Evolutionary conservation across 2,329 filamentous ascomycete species (phyloP).

Genomic region (Trichophyton simii): DNA sequence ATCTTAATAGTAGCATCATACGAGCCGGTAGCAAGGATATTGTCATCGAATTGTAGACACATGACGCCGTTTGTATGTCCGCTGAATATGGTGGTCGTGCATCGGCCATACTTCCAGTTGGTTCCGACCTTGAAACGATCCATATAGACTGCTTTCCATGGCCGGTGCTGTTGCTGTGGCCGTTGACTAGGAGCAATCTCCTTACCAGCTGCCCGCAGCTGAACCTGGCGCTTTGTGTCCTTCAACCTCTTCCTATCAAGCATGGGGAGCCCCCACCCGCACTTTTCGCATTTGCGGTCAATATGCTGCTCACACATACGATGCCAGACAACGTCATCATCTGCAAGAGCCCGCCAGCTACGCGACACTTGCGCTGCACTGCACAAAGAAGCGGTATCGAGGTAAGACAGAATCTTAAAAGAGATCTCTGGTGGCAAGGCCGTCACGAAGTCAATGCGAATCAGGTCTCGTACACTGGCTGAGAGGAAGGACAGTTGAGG

Average conservation of each 20-base stretch:
- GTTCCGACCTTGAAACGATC: conserved; percentile 90
- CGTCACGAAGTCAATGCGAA: conserved; percentile 92
- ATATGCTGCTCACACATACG: conserved; percentile 98
- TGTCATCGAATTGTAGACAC: conserved; percentile 70
- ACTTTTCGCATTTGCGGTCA: conserved; percentile 84
- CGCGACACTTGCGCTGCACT: conserved; percentile 90
- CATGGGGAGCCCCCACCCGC: conserved; percentile 84
- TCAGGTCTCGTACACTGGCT: conserved; percentile 78
- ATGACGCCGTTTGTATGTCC: conserved; percentile 83
- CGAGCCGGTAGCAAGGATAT: conserved; percentile 81
- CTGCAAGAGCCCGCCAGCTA: conserved; percentile 78
- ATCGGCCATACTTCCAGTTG: conserved; percentile 95
- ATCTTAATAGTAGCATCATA: conserved; percentile 94
- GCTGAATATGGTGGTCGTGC: conserved; percentile 67
- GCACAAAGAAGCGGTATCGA: conserved; percentile 88
- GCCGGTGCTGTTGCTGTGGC: conserved; percentile 37
- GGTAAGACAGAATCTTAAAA: conserved; percentile 82
- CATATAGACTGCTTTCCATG: conserved; percentile 96
- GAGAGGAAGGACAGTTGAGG: conserved; percentile 90
- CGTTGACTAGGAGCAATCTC: neutral
- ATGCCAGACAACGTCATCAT: conserved; percentile 96
- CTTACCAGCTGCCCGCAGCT: conserved; percentile 39
- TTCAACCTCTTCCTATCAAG: conserved; percentile 78
- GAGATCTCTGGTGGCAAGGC: conserved; percentile 82
- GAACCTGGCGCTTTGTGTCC: conserved; percentile 75